phyloP scores from a whole-genome alignment of 75 land plant genomes.

The Selaginella tamariscina region DNA sequence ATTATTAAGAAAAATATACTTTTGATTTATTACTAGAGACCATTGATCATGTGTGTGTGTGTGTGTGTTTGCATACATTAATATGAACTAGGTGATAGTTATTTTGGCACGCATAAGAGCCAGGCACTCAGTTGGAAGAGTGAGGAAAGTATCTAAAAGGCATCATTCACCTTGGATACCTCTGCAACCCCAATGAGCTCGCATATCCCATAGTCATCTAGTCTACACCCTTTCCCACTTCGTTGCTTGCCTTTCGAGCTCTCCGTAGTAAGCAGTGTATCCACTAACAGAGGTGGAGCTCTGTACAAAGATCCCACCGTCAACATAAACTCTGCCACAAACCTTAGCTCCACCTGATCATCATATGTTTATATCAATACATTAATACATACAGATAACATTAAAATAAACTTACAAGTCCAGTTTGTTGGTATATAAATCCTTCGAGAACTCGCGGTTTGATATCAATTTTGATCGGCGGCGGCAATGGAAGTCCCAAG shows the following conservation, averaged over 20 bases:
- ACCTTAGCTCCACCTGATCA: slow-evolving; percentile 61
- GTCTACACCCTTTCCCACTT: slow-evolving; percentile 26
- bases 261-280: slow-evolving; percentile 64
- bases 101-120: slow-evolving; percentile 53
- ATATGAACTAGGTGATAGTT: slow-evolving; percentile 13
- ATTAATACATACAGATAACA: background rate
- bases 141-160: slow-evolving; percentile 53
- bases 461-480: slow-evolving; percentile 54
- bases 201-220: slow-evolving; percentile 57
- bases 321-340: slow-evolving; percentile 54
- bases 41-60: too few species aligned
- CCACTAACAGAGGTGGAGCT: slow-evolving; percentile 66
- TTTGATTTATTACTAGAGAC: too few species aligned
- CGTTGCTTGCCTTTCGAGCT: slow-evolving; percentile 16
- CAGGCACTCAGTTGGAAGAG: slow-evolving; percentile 77
- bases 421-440: slow-evolving; percentile 35
- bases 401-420: slow-evolving; percentile 38
- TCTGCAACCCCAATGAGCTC: slow-evolving; percentile 67
- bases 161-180: slow-evolving; percentile 52
- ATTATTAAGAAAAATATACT: too few species aligned
- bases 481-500: slow-evolving; percentile 82
- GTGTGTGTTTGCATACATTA: too few species aligned
- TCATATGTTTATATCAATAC: too few species aligned
- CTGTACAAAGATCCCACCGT: slow-evolving; percentile 48
- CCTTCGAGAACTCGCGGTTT: slow-evolving; percentile 51